A percentile compares a stretch with the other conserved stretches of the same genome.
Evolutionary conservation across 2,329 filamentous ascomycete genomes (phyloP).

Genomic region (Colletotrichum phormii): DNA sequence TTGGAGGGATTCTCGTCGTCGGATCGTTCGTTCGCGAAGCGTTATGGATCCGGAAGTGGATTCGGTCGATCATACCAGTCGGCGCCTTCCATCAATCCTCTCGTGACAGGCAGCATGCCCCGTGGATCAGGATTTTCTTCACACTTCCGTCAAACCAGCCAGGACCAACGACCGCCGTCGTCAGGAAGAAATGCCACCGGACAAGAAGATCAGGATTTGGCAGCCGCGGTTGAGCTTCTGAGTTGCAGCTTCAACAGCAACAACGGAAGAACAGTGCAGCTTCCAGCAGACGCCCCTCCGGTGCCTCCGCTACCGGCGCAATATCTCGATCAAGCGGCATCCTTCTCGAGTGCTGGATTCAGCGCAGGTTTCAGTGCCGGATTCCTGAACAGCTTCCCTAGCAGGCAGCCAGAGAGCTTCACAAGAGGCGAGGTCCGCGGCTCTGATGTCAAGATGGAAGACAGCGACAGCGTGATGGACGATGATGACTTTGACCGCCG

Average conservation of each 20-base stretch:
- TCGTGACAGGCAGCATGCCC: conserved; percentile 62
- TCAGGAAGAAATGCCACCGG: conserved; percentile 81
- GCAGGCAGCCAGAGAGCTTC: conserved; percentile 72
- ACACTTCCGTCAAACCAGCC: conserved; percentile 79
- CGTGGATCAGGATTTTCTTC: conserved; percentile 59
- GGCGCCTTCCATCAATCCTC: conserved; percentile 64
- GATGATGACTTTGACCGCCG: conserved; percentile 75
- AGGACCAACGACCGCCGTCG: conserved; percentile 77
- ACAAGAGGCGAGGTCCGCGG: conserved; percentile 69
- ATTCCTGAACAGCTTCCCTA: conserved; percentile 73
- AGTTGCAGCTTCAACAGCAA: conserved; percentile 91
- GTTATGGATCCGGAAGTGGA: conserved; percentile 67
- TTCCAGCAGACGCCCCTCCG: conserved; percentile 82
- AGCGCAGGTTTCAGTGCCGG: conserved; percentile 69
- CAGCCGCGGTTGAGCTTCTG: conserved; percentile 88
- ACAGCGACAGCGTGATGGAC: conserved; percentile 71
- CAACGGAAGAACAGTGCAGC: conserved; percentile 68
- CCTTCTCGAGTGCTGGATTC: conserved; percentile 70
- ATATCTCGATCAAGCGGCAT: conserved; percentile 73
- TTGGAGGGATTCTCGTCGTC: conserved; percentile 70
- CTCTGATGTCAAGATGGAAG: conserved; percentile 75
- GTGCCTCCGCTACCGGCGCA: conserved; percentile 88
- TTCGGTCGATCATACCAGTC: conserved; percentile 88
- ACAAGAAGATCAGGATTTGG: conserved; percentile 87
- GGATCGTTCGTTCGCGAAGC: conserved; percentile 64